Percentiles rank a stretch among this genome's conserved stretches.
phyloP scores from a whole-genome alignment of 2,329 filamentous ascomycete genomes.

The Talaromyces albobiverticillius region DNA sequence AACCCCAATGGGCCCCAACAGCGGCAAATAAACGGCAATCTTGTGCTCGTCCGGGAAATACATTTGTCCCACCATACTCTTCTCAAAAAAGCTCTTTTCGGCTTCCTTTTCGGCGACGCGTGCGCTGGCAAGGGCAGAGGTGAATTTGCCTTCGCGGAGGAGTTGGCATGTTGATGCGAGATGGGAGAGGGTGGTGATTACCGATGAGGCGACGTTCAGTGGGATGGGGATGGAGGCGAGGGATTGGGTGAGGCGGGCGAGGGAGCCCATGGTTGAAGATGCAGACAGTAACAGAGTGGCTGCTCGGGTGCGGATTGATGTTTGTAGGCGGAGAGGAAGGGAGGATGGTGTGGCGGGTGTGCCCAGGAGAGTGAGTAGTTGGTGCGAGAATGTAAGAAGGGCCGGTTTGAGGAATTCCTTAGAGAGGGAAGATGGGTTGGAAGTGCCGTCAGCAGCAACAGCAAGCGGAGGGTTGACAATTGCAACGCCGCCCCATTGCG shows the following conservation, averaged over 20 bases:
- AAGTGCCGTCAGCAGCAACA: conserved; percentile 36
- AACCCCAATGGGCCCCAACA: conserved; percentile 86
- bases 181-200: conserved; percentile 74
- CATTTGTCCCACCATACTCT: conserved; percentile 97
- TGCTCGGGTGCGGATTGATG: conserved; percentile 78
- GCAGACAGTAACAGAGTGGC: conserved; percentile 83
- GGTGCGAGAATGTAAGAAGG: conserved; percentile 85
- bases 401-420: conserved; percentile 69
- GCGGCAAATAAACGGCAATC: conserved; percentile 88
- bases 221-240: conserved; percentile 91
- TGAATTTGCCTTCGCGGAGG: conserved; percentile 60
- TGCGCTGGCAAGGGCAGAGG: conserved; percentile 71
- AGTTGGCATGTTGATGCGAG: conserved; percentile 73
- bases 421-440: conserved; percentile 52
- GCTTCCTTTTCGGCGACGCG: conserved; percentile 83
- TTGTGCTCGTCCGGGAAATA: conserved; percentile 99
- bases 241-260: conserved; percentile 79
- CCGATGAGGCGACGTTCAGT: conserved; percentile 77
- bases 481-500: conserved; percentile 84
- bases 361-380: conserved; percentile 83
- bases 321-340: conserved; percentile 78
- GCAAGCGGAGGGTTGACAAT: conserved; percentile 58
- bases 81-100: conserved; percentile 95
- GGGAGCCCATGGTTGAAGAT: conserved; percentile 87
- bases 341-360: conserved; percentile 75